Evolutionary conservation across 805 yeast genomes (phyloP).

Genomic region (Kazachstania taianensis): DNA sequence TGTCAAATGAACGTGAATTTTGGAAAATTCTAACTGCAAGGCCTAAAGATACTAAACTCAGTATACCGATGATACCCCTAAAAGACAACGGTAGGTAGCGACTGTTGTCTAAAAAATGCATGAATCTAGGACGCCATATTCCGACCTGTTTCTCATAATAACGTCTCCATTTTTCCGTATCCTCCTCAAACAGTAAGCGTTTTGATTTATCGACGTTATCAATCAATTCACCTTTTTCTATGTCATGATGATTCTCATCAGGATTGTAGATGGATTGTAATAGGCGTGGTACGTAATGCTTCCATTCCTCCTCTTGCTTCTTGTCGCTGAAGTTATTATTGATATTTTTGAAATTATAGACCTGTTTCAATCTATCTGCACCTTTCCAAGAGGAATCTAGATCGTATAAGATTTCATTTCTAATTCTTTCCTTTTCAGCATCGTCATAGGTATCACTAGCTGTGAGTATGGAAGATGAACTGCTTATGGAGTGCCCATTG

Average conservation of each 20-base stretch:
- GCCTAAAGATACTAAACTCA: constrained; percentile 61
- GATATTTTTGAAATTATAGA: constrained; percentile 24
- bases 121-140: constrained; percentile 53
- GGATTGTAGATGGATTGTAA: neutral
- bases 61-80: constrained; percentile 46
- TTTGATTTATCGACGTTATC: neutral
- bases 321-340: constrained; percentile 9
- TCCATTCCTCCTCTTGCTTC: constrained; percentile 26
- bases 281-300: constrained; percentile 15
- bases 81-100: constrained; percentile 75
- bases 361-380: constrained; percentile 46
- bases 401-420: constrained; percentile 28
- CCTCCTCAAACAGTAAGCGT: constrained; percentile 16
- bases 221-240: neutral
- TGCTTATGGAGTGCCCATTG: neutral
- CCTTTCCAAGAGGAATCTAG: constrained; percentile 62
- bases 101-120: constrained; percentile 53
- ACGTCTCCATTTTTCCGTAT: constrained; percentile 25
- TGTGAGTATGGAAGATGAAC: neutral
- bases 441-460: constrained; percentile 3
- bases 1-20: constrained; percentile 23
- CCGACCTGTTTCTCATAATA: constrained; percentile 43
- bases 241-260: neutral
- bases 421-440: constrained; percentile 11
- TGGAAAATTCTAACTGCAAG: constrained; percentile 53